phyloP scores from a whole-genome alignment of 306 rosid genomes.

The Cajanus cajan region DNA sequence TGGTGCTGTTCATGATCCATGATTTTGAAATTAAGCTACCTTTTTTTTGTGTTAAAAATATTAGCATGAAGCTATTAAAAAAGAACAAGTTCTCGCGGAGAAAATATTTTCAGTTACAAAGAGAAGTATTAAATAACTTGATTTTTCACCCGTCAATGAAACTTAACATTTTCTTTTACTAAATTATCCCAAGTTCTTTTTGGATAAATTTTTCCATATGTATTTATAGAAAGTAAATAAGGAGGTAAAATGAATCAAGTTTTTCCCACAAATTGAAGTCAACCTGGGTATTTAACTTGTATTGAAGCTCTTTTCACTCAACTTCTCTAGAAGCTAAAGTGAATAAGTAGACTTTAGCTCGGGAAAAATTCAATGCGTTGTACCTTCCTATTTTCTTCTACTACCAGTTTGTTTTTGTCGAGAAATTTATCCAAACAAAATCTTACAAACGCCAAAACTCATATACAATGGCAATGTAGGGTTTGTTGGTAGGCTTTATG shows the following conservation, averaged over 20 bases:
- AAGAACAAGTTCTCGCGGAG: not conserved
- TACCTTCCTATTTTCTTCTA: too few relatives aligned
- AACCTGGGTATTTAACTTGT: too few relatives aligned
- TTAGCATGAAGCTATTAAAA: constrained; percentile 2
- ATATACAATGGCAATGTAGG: not conserved
- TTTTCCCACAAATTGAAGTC: too few relatives aligned
- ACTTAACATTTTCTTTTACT: not conserved
- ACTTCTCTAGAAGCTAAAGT: too few relatives aligned
- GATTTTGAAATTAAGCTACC: not conserved
- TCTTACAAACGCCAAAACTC: not conserved
- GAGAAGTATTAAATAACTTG: not conserved
- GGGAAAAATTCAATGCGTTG: too few relatives aligned
- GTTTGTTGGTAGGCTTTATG: not conserved
- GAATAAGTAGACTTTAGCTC: too few relatives aligned
- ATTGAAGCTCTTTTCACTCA: too few relatives aligned
- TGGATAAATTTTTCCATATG: too few relatives aligned
- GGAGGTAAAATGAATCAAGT: too few relatives aligned
- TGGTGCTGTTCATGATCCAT: not conserved
- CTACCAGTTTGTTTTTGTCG: too few relatives aligned
- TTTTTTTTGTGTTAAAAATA: not conserved
- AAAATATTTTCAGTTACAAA: constrained; percentile 8
- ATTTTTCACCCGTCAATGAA: not conserved
- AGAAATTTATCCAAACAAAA: too few relatives aligned
- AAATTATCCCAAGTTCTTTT: not conserved
- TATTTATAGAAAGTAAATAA: too few relatives aligned